Percentiles rank a stretch among this genome's conserved stretches.
Conservation (phyloP, 2,329 filamentous ascomycete genomes). For the Colletotrichum sp. region DNA sequence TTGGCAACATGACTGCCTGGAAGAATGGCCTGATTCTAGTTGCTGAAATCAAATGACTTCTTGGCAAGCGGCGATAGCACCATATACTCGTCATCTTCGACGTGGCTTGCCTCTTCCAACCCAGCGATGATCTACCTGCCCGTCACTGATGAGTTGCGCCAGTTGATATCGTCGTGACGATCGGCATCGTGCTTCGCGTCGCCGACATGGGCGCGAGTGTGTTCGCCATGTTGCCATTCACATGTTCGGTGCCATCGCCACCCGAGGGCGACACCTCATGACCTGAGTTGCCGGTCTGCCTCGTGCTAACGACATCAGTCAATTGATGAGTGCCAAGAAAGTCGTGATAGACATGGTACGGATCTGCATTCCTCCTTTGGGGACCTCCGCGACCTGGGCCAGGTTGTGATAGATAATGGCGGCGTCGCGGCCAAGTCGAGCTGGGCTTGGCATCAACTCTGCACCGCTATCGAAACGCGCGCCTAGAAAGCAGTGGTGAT, state of each 20-base stretch:
- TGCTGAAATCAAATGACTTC: neutral
- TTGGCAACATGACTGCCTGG: neutral
- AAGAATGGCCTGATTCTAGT: neutral
- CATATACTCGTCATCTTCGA: neutral
- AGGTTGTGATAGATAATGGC: neutral
- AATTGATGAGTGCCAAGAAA: neutral
- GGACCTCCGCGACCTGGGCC: neutral
- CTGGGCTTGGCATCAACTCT: slow-evolving; percentile 6
- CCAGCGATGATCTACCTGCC: neutral
- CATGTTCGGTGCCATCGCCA: neutral
- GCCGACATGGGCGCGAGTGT: neutral
- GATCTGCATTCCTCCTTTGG: neutral
- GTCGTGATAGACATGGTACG: neutral
- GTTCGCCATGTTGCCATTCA: neutral
- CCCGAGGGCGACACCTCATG: neutral
- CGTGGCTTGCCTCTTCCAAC: neutral
- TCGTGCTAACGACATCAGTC: neutral
- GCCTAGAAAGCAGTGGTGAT: neutral
- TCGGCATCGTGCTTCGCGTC: neutral
- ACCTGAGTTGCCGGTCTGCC: neutral
- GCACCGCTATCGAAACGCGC: neutral
- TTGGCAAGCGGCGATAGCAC: neutral
- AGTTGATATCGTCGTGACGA: neutral
- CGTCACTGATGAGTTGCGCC: neutral
- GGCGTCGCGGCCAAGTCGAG: neutral